Percentiles rank a stretch among this genome's conserved stretches.
These are phyloP conservation scores for Colletotrichum limetticola DNA, from an alignment of 2,329 filamentous ascomycete genomes.

Conservation along the genomic window DNA sequence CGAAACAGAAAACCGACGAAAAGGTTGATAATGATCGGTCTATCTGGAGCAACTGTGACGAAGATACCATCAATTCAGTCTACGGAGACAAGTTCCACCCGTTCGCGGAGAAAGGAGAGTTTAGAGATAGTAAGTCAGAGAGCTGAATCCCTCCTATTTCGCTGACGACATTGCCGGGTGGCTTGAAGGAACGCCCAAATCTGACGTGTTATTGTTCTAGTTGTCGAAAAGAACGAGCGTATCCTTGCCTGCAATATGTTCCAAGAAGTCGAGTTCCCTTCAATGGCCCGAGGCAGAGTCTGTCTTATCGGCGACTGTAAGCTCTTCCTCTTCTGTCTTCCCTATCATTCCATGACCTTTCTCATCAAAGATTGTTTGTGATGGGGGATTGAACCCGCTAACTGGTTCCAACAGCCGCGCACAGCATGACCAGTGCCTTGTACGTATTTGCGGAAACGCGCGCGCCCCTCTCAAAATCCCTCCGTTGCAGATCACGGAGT, in stretches of 20 bases:
- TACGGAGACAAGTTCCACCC: conserved; percentile 37
- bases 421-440: conserved; percentile 36
- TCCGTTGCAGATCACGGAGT: conserved; percentile 5
- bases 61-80: conserved; percentile 33
- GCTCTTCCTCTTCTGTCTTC: background rate
- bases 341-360: background rate
- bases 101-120: conserved; percentile 33
- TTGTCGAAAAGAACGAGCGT: conserved; percentile 36
- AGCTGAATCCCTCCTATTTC: background rate
- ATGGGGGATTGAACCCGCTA: background rate
- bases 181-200: background rate
- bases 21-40: background rate
- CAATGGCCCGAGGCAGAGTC: conserved; percentile 35
- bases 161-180: background rate
- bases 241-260: conserved; percentile 37
- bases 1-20: background rate
- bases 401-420: conserved; percentile 32
- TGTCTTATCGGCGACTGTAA: conserved; percentile 37
- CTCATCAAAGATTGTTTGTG: background rate
- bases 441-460: background rate
- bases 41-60: conserved; percentile 30
- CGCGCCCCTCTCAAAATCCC: background rate
- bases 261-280: conserved; percentile 36
- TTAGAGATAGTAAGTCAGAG: conserved; percentile 9
- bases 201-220: conserved; percentile 3